Evolutionary conservation across 208 protist species (phyloP).

Genomic region (Acanthamoeba healyi): DNA sequence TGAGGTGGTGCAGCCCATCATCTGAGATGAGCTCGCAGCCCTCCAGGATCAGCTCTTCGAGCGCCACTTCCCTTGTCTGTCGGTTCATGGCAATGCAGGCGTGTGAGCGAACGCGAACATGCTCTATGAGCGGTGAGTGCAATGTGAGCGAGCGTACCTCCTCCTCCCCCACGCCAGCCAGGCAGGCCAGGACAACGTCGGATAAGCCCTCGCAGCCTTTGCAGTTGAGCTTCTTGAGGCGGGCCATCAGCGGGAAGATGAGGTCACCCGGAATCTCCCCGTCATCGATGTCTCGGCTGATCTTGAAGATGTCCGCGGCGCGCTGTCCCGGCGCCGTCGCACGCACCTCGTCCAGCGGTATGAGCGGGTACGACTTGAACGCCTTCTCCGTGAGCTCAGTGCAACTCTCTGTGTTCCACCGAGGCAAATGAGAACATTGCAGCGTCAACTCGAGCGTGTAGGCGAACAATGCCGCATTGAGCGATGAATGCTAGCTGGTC

Average conservation of each 20-base stretch:
- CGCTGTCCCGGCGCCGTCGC: background rate
- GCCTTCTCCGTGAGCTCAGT: background rate
- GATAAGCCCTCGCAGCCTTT: conserved; percentile 38
- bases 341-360: conserved; percentile 2
- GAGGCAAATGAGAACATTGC: conserved; percentile 1
- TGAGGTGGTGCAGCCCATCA: conserved; percentile 28
- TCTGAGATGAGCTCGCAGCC: conserved; percentile 37
- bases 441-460: too few relatives aligned
- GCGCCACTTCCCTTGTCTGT: background rate
- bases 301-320: background rate
- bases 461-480: too few relatives aligned
- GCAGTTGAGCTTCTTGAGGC: conserved; percentile 45
- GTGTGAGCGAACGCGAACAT: too few relatives aligned
- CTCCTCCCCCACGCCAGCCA: background rate
- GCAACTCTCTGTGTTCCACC: conserved; percentile 40
- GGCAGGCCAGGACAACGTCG: conserved; percentile 32
- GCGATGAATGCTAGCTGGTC: background rate
- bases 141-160: background rate
- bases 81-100: background rate
- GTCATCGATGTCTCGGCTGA: conserved; percentile 15
- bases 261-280: conserved; percentile 43
- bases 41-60: conserved; percentile 66
- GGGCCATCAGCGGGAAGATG: background rate
- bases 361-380: conserved; percentile 49
- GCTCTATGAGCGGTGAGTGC: too few relatives aligned